Base-by-base conservation (phyloP, 1,284 basidiomycete species). In the Xerocomus nothofagi region DNA sequence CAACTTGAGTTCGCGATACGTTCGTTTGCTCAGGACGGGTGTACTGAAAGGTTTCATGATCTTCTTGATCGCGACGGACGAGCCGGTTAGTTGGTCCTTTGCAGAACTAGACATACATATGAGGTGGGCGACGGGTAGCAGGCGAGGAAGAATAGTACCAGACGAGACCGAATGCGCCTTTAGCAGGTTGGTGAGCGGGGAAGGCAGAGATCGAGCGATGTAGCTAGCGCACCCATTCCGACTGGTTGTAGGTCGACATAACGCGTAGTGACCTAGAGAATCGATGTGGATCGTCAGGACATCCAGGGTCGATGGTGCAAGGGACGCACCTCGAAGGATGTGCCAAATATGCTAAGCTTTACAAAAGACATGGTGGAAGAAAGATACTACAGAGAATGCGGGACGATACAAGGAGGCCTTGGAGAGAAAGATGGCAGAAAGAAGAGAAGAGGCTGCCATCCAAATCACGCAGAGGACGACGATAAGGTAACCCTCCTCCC, bases 231-330 rank as follows among this genome's bases (percentile, higher is more conserved):
- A 86, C 91, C 96, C 96, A 99, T 99, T 71, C 96, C 97, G 40
- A 99, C 96, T n/a, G 96, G 96, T 70, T 99, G 97, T 21, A 99
- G 86, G 77, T 99, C 96, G 69, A 97, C 91, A 91, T 99, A 99
- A 64, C 96, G 85, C 51, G 93, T 97, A 17, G 94, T 97, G 47
- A 98, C 94, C 86, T 98, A 71, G 52, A 67, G 72, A 51, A 73
- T 69, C 67, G 68, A 55, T 53, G 38, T 52, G 40, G 39, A 57
- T 55, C 53, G 38, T 44, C 38, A 46, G 49, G 38, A 41, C 15
- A 65, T 57, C 50, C 52, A 52, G 45, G 31, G 49, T 50, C 50
- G 29, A 43, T 37, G 48, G 44, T 39, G 51, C 23, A 41, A 44
- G 24, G 33, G 51, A 60, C 71, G 59, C 49, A 87, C 91, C 84